phyloP scores from a whole-genome alignment of 2,329 filamentous ascomycete genomes.

The Stachybotrys elegans region DNA sequence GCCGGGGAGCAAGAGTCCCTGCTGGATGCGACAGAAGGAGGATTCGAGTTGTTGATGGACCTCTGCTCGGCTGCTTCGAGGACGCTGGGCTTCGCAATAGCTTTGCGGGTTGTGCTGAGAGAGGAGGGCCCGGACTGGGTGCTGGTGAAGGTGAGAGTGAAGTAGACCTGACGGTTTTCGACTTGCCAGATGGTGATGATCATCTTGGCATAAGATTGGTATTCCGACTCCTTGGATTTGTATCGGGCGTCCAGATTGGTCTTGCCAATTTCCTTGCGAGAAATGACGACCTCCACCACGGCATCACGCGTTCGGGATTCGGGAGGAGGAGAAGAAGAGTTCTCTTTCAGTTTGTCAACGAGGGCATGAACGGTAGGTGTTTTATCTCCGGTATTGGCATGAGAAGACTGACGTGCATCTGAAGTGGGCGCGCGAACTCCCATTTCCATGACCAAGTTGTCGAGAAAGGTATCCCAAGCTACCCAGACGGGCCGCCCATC shows the following conservation, averaged over 20 bases:
- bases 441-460: constrained; percentile 44
- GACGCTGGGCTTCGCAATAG: constrained; percentile 31
- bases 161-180: constrained; percentile 64
- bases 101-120: constrained; percentile 27
- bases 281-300: constrained; percentile 63
- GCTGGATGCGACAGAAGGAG: constrained; percentile 42
- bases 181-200: constrained; percentile 70
- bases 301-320: constrained; percentile 42
- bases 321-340: too few relatives aligned
- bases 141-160: constrained; percentile 70
- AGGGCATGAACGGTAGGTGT: constrained; percentile 27
- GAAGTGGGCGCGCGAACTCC: constrained; percentile 15
- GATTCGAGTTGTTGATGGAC: constrained; percentile 37
- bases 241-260: constrained; percentile 28
- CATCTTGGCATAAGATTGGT: constrained; percentile 61
- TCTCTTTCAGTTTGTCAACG: too few relatives aligned
- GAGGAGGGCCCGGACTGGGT: constrained; percentile 36
- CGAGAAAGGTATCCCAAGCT: constrained; percentile 55
- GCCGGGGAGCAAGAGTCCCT: constrained; percentile 42
- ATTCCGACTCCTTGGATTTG: constrained; percentile 30
- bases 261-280: constrained; percentile 39
- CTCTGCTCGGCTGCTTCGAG: constrained; percentile 43
- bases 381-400: constrained; percentile 23
- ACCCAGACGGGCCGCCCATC: constrained; percentile 57
- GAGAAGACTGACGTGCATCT: constrained; percentile 5